Percentiles rank a stretch among this genome's conserved stretches.
Evolutionary conservation across 768 basidiomycete genomes (phyloP).

Genomic region (Panaeolus cyanescens): DNA sequence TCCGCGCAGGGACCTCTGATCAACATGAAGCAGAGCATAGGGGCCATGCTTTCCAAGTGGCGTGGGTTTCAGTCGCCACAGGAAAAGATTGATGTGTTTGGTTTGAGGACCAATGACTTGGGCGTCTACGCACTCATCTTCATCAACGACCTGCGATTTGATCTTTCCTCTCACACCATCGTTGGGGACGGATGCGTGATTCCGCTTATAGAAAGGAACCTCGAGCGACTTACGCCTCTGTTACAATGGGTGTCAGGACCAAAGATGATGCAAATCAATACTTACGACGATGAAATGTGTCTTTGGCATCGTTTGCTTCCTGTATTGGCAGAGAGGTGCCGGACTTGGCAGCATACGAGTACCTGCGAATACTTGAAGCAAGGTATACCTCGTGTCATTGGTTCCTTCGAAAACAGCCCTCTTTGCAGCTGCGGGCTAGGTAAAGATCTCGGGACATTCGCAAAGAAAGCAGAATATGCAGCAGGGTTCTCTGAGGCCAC

Average conservation of each 20-base stretch:
- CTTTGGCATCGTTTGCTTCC: constrained; percentile 57
- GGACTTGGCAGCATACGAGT: constrained; percentile 47
- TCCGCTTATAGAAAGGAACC: constrained; percentile 16
- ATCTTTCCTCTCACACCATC: constrained; percentile 42
- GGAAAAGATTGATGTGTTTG: constrained; percentile 17
- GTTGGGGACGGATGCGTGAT: constrained; percentile 41
- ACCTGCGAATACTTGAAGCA: constrained; percentile 47
- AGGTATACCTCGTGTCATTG: constrained; percentile 29
- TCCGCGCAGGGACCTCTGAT: constrained; percentile 12
- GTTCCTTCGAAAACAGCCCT: constrained; percentile 23
- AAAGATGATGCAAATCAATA: constrained; percentile 7
- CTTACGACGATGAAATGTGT: constrained; percentile 32
- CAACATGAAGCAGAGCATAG: constrained; percentile 25
- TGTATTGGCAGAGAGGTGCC: constrained; percentile 50
- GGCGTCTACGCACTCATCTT: constrained; percentile 37
- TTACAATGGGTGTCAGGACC: not conserved
- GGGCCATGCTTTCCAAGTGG: constrained; percentile 15
- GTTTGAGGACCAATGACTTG: constrained; percentile 15
- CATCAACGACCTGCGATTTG: constrained; percentile 37
- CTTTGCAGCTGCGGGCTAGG: constrained; percentile 55
- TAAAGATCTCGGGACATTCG: constrained; percentile 39
- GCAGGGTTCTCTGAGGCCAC: constrained; percentile 42
- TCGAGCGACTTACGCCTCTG: not conserved
- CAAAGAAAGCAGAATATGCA: constrained; percentile 31
- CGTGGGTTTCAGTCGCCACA: constrained; percentile 6